These are phyloP conservation scores for Leucogyrophana mollusca DNA, from an alignment of 768 basidiomycete species.

Conservation along the genomic window DNA sequence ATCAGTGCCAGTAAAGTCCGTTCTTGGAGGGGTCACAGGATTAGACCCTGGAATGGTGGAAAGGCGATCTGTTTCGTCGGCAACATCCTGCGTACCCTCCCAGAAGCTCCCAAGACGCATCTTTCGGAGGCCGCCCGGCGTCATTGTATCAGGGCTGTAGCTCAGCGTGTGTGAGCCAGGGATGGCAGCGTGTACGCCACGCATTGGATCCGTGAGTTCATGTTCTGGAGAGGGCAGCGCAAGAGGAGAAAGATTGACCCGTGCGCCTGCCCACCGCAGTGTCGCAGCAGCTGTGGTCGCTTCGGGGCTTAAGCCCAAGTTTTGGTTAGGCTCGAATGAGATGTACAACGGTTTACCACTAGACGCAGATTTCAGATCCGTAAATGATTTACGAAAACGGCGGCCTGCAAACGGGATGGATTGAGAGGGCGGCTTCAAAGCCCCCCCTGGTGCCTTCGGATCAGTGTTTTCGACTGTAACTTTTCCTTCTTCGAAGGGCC, in stretches of 20 bases:
- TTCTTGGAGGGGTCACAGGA: constrained; percentile 20
- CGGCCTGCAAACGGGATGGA: constrained; percentile 30
- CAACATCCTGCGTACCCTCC: constrained; percentile 73
- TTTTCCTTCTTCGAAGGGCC: too few species aligned
- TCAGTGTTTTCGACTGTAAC: too few species aligned
- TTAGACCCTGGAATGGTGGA: constrained; percentile 23
- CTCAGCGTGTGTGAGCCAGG: constrained; percentile 54
- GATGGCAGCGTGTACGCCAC: constrained; percentile 63
- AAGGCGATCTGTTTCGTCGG: constrained; percentile 27
- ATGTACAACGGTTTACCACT: constrained; percentile 23
- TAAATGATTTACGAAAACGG: constrained; percentile 46
- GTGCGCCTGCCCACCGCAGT: constrained; percentile 82
- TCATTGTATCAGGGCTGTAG: constrained; percentile 35
- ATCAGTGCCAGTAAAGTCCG: constrained; percentile 1
- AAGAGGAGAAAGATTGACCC: constrained; percentile 82
- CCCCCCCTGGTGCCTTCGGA: too few species aligned
- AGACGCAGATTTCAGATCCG: constrained; percentile 37
- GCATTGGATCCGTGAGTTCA: constrained; percentile 89
- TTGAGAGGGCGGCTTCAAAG: constrained; percentile 23
- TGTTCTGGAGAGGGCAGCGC: constrained; percentile 89
- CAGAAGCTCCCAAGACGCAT: constrained; percentile 69
- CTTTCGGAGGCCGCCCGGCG: constrained; percentile 52
- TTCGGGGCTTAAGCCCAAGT: constrained; percentile 42
- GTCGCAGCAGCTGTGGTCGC: constrained; percentile 73
- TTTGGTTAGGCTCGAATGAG: constrained; percentile 27